Base-by-base conservation (phyloP, 1,139 yeast genomes). In the Yamadazyma epiphylla region DNA sequence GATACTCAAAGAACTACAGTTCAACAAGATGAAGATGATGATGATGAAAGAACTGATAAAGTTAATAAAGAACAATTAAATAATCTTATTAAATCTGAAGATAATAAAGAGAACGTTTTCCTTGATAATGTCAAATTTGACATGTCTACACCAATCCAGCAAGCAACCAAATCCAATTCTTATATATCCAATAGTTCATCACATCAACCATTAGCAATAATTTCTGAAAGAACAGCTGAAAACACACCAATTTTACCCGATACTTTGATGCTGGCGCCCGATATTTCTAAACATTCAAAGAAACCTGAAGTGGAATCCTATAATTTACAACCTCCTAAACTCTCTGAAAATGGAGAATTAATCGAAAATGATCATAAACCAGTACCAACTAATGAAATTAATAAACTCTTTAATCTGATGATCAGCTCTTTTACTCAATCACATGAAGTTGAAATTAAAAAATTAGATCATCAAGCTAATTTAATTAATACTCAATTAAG, bases 1-100 rank as follows among this genome's bases (percentile, higher is more conserved):
- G 74, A 69, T 37, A 68, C 74, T 13, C 74, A 68, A 41, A 43
- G 66, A 25, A 68, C 74, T 1, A 67, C 73, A 2, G 51, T 67
- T 7, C 71, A 67, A 43, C 69, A 64, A 13, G 70, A 63, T 28
- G 71, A 61, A 19, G 56, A 49, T 36, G 61, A 54, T 26, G 60
- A 60, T 19, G 62, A 55, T 10, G 54, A 50, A 11, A 28, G 31
- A 19, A 63, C 55, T 19, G 9, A 17, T 7, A 51, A 60, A 30
- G 64, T 60, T 2, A 58, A 58, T 38, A 60, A 54, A 30, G 58
- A 55, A 15, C 68, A 62, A 17, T 35, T 65, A 27, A 59, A 53
- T 22, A 53, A 52, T 4, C 47, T 62, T 25, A 31, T 42, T 32
- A 42, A 35, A 16, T 28, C 15, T 23, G 70, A 61, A 22, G 70